A percentile compares a stretch with the other conserved stretches of the same genome.
Evolutionary conservation across 2,329 filamentous ascomycete species (phyloP).

Genomic region (Lecanicillium sp.): DNA sequence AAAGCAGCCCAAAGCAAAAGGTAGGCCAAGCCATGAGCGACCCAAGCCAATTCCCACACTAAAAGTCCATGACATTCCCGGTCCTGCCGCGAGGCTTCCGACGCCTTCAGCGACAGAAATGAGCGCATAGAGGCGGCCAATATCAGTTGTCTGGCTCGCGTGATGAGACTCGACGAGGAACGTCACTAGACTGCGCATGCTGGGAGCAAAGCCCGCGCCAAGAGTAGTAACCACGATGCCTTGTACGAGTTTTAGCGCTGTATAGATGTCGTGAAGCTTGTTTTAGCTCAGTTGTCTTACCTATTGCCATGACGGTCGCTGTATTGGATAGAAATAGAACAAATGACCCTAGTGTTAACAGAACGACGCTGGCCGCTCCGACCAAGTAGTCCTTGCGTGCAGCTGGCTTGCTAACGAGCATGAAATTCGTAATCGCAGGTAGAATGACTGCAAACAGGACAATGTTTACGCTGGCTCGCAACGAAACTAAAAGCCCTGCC

Average conservation of each 20-base stretch:
- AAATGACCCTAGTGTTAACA: neutral
- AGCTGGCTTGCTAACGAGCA: neutral
- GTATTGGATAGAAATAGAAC: neutral
- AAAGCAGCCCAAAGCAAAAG: neutral
- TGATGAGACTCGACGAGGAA: neutral
- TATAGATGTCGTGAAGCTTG: neutral
- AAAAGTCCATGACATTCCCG: constrained; percentile 1
- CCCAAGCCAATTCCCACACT: constrained; percentile 1
- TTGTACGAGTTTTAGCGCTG: neutral
- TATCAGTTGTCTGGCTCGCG: neutral
- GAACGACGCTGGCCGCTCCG: neutral
- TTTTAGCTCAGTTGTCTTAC: neutral
- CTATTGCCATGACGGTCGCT: neutral
- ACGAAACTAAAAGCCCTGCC: neutral
- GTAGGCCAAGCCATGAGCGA: constrained; percentile 1
- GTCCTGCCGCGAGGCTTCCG: constrained; percentile 1
- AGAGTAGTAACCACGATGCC: neutral
- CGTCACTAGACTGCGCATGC: neutral
- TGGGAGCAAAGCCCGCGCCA: neutral
- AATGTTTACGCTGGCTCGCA: neutral
- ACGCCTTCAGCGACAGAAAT: neutral
- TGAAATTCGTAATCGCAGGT: neutral
- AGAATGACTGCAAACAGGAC: neutral
- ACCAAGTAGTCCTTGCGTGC: neutral
- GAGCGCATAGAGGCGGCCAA: neutral